Conservation (phyloP, 805 yeast species). For the Starmerella bombicola region DNA sequence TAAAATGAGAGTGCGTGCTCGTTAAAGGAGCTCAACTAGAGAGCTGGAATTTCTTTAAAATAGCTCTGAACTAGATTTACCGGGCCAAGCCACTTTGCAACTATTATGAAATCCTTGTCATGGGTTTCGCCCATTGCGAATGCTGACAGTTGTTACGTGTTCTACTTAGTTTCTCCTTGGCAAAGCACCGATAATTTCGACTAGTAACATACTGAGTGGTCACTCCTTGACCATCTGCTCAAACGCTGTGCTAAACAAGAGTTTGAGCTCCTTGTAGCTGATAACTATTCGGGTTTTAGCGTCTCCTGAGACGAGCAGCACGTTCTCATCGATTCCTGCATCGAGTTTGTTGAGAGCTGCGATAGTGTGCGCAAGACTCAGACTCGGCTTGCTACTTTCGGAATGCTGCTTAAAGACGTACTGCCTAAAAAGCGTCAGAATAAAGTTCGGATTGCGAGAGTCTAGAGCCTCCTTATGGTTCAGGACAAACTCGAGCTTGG, state of each 20-base stretch:
- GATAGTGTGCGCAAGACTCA: slow-evolving; percentile 74
- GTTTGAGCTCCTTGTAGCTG: slow-evolving; percentile 66
- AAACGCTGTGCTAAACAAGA: slow-evolving; percentile 56
- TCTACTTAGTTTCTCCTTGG: too few relatives aligned
- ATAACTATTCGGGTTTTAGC: slow-evolving; percentile 76
- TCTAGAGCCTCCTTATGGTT: slow-evolving; percentile 57
- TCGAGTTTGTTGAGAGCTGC: slow-evolving; percentile 76
- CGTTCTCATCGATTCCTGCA: slow-evolving; percentile 76
- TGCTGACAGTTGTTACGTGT: too few relatives aligned
- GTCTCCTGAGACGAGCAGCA: slow-evolving; percentile 70
- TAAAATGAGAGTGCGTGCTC: too few relatives aligned
- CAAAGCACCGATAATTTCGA: too few relatives aligned
- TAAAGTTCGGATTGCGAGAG: slow-evolving; percentile 63
- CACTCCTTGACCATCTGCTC: slow-evolving; percentile 29
- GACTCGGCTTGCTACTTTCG: slow-evolving; percentile 59
- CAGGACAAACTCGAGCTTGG: slow-evolving; percentile 66
- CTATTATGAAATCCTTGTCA: too few relatives aligned
- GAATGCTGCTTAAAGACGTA: slow-evolving; percentile 76
- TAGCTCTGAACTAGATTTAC: too few relatives aligned
- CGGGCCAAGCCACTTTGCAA: too few relatives aligned
- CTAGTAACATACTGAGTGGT: too few relatives aligned
- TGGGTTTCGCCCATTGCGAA: too few relatives aligned
- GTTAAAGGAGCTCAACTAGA: too few relatives aligned
- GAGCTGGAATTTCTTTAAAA: too few relatives aligned
- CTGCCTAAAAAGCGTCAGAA: slow-evolving; percentile 64